Percentiles rank a stretch among this genome's conserved stretches.
Evolutionary conservation across 768 basidiomycete genomes (phyloP).

Genomic region (Russula vinacea): DNA sequence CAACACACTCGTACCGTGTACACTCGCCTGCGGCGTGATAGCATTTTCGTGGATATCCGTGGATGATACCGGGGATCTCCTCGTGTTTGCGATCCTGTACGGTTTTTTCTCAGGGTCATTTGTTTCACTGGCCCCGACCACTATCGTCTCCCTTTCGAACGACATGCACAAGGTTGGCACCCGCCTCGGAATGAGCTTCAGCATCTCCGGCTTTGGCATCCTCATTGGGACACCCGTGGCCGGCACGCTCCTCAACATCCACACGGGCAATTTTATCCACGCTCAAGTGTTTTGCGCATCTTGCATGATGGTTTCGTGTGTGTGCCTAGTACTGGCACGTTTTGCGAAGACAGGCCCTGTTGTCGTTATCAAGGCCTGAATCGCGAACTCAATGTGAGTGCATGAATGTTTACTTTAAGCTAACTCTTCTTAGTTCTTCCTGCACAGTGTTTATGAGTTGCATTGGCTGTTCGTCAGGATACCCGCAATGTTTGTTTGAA

Average conservation of each 20-base stretch:
- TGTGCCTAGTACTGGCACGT: constrained; percentile 8
- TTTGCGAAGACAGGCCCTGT: constrained; percentile 5
- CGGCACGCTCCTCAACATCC: constrained; percentile 26
- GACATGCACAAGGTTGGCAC: constrained; percentile 27
- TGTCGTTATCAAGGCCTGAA: constrained; percentile 18
- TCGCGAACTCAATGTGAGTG: background rate
- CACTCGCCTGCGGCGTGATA: constrained; percentile 32
- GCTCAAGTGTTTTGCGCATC: constrained; percentile 24
- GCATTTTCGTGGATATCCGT: constrained; percentile 37
- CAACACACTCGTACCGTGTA: constrained; percentile 34
- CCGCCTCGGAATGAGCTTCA: constrained; percentile 32
- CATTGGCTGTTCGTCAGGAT: background rate
- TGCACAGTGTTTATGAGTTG: background rate
- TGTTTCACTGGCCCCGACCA: constrained; percentile 23
- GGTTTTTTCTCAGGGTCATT: constrained; percentile 38
- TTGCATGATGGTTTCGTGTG: background rate
- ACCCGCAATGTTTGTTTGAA: background rate
- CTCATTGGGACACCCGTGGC: constrained; percentile 32
- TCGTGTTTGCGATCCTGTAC: constrained; percentile 39
- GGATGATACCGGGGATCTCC: constrained; percentile 31
- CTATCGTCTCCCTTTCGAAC: constrained; percentile 17
- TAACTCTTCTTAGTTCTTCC: background rate
- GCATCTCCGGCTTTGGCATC: constrained; percentile 26
- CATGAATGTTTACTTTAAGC: background rate
- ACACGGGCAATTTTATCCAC: constrained; percentile 19